Evolutionary conservation across 2,329 filamentous ascomycete species (phyloP).

Genomic region (Trichoderma koningii): DNA sequence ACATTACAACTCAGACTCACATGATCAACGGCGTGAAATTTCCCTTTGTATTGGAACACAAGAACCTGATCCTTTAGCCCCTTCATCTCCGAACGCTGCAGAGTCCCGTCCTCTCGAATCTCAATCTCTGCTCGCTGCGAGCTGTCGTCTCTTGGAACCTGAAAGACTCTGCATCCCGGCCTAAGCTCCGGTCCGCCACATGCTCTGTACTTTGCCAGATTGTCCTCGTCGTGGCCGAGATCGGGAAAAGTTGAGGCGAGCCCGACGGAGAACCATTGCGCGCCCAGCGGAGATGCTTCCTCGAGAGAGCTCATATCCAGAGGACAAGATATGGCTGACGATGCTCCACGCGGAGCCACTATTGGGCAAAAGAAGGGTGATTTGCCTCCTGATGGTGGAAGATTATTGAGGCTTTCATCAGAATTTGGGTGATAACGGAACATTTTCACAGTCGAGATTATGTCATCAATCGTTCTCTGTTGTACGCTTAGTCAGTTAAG

Average conservation of each 20-base stretch:
- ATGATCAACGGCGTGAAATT: slow-evolving; percentile 69
- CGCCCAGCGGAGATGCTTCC: slow-evolving; percentile 25
- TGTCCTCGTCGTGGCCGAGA: slow-evolving; percentile 45
- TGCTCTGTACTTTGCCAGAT: slow-evolving; percentile 42
- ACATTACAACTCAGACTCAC: slow-evolving; percentile 45
- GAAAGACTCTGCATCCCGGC: slow-evolving; percentile 62
- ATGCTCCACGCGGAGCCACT: background rate
- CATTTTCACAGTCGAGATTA: background rate
- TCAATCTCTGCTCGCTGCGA: slow-evolving; percentile 43
- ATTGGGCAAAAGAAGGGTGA: background rate
- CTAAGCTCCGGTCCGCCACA: slow-evolving; percentile 43
- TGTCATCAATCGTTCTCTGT: background rate
- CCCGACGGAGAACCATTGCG: slow-evolving; percentile 58
- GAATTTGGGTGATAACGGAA: background rate
- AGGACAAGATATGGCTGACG: background rate
- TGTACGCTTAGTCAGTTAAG: background rate
- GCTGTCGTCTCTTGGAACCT: slow-evolving; percentile 46
- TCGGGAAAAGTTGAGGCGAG: slow-evolving; percentile 58
- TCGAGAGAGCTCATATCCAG: slow-evolving; percentile 34
- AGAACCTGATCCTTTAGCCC: slow-evolving; percentile 62
- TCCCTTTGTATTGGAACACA: slow-evolving; percentile 64
- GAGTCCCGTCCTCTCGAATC: slow-evolving; percentile 38
- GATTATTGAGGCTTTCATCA: background rate
- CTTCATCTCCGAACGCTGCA: slow-evolving; percentile 35
- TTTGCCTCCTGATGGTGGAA: too few species aligned